phyloP scores from a whole-genome alignment of 257 asterid species.

The Anisodus acutangulus region DNA sequence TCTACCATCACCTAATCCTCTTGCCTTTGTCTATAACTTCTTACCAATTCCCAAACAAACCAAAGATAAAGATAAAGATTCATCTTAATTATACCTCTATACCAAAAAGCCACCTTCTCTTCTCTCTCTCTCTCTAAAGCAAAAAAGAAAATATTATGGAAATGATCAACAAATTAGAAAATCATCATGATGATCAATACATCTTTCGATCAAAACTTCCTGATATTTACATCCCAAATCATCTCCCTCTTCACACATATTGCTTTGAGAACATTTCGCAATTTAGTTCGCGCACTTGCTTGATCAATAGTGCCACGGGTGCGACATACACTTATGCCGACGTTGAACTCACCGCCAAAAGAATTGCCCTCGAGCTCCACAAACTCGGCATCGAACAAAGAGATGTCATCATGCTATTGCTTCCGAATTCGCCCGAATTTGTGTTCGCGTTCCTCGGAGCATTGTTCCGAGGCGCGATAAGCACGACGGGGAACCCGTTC shows the following conservation, averaged over 20 bases:
- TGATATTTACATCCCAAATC: constrained; percentile 46
- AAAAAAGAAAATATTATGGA: constrained; percentile 6
- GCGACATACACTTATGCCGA: constrained; percentile 34
- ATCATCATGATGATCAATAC: constrained; percentile 18
- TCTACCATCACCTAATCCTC: constrained; percentile 22
- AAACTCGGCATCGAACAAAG: constrained; percentile 40
- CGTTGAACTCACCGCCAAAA: constrained; percentile 41
- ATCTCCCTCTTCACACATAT: constrained; percentile 44
- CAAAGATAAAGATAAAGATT: not conserved
- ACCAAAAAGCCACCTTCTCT: not conserved
- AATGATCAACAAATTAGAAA: constrained; percentile 9
- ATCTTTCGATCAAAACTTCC: constrained; percentile 52
- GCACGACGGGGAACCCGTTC: constrained; percentile 48
- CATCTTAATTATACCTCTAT: constrained; percentile 22
- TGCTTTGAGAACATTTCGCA: constrained; percentile 43
- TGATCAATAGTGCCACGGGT: constrained; percentile 41
- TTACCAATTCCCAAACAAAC: constrained; percentile 27
- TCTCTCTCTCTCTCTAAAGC: not conserved
- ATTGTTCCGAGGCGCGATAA: constrained; percentile 37
- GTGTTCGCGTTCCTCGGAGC: constrained; percentile 48
- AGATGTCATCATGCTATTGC: constrained; percentile 45
- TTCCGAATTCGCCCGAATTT: constrained; percentile 47
- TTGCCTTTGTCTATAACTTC: not conserved
- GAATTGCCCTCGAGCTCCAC: constrained; percentile 38
- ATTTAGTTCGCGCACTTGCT: constrained; percentile 41